Base-by-base conservation (phyloP, 768 basidiomycete genomes). In the Melanogaster broomeanus region DNA sequence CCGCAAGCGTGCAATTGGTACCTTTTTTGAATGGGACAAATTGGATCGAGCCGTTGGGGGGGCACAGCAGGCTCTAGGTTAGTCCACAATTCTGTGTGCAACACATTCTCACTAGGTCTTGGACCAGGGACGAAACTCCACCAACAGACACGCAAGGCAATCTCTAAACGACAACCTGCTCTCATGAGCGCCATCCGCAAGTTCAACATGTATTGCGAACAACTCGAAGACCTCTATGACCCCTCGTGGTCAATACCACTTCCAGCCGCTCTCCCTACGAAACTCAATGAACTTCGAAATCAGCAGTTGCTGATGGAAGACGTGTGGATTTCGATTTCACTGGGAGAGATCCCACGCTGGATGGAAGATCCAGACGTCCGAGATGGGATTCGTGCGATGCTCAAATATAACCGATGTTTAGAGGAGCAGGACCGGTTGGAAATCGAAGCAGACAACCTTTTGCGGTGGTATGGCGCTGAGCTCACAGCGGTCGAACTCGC, bases 11-110 rank as follows among this genome's bases (percentile, higher is more conserved):
- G 69, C 67, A 1, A 62, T 74, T 11, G 62, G 64, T 0, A 64
- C 63, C 16, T 74, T 76, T 39, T 70, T 71, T 25, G 71, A 74
- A 39, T 72, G 69, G 67, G 72, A 75, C 16, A 61, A 56, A 15
- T 56, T 73, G 2, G 67, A 73, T 45, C 66, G 64, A 25, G 71
- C 73, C 1, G 64, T 66, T 1, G 63, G 69, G 1, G 71, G 74
- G 2, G 49, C 55, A 9, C 53, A 68, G 10, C 53, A 70, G 30
- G 47, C 70, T 8, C 35, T 52, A 47, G 45, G 50, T 55, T 27
- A 15, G 19, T 30, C 11, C 11, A 21, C 6, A 21, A 6, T 38
- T 27, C 13, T 12, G n/a, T n/a, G 5, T 10, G 31, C 28, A 18
- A 12, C 35, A 37, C 8, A 19, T 37, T 28, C 38, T 44, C 4